Conservation (phyloP, 805 yeast genomes). For the Starmera amethionina region DNA sequence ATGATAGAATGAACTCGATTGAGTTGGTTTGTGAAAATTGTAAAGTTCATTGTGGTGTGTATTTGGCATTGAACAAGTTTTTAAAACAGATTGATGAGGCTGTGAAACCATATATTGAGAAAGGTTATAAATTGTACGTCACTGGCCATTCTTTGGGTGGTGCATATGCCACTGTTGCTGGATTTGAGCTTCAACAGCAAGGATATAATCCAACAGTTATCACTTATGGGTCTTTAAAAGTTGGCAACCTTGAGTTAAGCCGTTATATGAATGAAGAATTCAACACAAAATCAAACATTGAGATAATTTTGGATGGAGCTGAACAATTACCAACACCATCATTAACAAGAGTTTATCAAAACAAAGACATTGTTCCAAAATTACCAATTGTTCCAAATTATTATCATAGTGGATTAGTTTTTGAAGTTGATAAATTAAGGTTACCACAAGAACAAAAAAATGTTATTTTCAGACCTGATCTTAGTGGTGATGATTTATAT, state of each 20-base stretch:
- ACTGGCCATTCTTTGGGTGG: constrained; percentile 77
- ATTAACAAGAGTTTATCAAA: constrained; percentile 46
- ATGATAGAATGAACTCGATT: constrained; percentile 6
- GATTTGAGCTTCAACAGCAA: constrained; percentile 45
- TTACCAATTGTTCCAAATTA: constrained; percentile 40
- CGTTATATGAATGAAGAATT: constrained; percentile 43
- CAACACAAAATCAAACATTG: constrained; percentile 24
- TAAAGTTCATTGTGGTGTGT: constrained; percentile 57
- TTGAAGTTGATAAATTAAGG: constrained; percentile 22
- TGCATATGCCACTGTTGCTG: constrained; percentile 55
- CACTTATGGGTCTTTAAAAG: constrained; percentile 55
- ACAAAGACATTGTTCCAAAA: constrained; percentile 47
- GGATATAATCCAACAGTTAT: constrained; percentile 47
- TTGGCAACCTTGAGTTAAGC: constrained; percentile 45
- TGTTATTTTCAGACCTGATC: constrained; percentile 7
- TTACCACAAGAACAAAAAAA: constrained; percentile 22
- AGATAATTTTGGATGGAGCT: constrained; percentile 21
- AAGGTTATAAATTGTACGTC: constrained; percentile 40
- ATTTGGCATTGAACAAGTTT: constrained; percentile 33
- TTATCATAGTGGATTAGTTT: constrained; percentile 25
- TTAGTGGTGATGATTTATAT: constrained; percentile 2
- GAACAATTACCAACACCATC: constrained; percentile 10
- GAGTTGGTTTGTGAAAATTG: constrained; percentile 37
- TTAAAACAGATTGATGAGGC: constrained; percentile 26
- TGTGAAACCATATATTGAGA: constrained; percentile 22